phyloP scores from a whole-genome alignment of 768 basidiomycete species.

The Lepiota brunneoincarnata region DNA sequence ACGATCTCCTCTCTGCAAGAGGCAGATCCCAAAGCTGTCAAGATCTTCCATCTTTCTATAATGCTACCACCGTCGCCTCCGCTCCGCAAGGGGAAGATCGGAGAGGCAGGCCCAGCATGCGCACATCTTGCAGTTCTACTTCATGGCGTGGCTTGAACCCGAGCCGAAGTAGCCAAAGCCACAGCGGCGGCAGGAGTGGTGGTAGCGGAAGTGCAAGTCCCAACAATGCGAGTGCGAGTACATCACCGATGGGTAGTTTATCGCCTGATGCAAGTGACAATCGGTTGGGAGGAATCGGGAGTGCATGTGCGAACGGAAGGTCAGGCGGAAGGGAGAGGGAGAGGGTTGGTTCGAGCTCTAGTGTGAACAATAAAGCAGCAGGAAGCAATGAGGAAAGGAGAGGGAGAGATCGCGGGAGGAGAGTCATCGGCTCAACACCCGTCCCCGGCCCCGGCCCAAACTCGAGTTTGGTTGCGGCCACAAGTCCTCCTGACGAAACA shows the following conservation, averaged over 20 bases:
- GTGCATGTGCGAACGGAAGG: conserved; percentile 30
- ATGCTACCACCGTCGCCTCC: neutral
- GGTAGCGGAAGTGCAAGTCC: conserved; percentile 20
- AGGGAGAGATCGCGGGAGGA: conserved; percentile 39
- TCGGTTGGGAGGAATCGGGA: conserved; percentile 18
- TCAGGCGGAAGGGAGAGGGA: conserved; percentile 27
- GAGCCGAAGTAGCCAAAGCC: conserved; percentile 11
- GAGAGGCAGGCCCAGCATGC: conserved; percentile 3
- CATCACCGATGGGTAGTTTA: conserved; percentile 32
- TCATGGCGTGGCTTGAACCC: conserved; percentile 12
- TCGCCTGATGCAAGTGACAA: conserved; percentile 32
- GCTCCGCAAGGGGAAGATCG: conserved; percentile 5
- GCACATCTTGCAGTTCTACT: conserved; percentile 8
- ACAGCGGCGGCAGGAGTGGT: conserved; percentile 17
- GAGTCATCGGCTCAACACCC: conserved; percentile 8
- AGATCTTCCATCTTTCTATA: conserved; percentile 2
- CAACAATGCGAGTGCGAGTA: conserved; percentile 52
- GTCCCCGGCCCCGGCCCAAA: conserved; percentile 10
- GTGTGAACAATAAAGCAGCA: conserved; percentile 24
- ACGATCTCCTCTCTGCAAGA: neutral
- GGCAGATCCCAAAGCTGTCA: conserved; percentile 8
- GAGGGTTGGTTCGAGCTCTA: conserved; percentile 21
- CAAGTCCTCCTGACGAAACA: neutral
- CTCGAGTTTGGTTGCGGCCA: conserved; percentile 6
- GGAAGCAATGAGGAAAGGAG: conserved; percentile 27